These are phyloP conservation scores for Naegleria lovaniensis DNA, from an alignment of 208 protist species.

Conservation along the genomic window DNA sequence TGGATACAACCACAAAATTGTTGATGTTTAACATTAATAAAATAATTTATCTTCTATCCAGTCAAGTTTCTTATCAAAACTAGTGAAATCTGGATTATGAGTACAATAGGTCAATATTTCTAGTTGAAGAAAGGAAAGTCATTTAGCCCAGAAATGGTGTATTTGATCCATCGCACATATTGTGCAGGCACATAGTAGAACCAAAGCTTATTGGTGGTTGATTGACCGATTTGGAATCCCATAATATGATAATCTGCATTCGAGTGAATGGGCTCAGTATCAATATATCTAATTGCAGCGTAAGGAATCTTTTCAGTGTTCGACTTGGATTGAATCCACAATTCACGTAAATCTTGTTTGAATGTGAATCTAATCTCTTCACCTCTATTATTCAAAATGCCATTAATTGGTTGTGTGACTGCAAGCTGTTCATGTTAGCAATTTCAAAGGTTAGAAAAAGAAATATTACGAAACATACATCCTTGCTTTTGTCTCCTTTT, in stretches of 20 bases:
- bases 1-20: slow-evolving; percentile 1
- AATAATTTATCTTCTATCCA: not conserved
- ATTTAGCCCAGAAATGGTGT: not conserved
- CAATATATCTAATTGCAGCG: not conserved
- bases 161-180: not conserved
- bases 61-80: too few species aligned
- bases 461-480: not conserved
- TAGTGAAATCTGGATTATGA: too few species aligned
- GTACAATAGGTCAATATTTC: too few species aligned
- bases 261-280: not conserved
- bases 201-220: not conserved
- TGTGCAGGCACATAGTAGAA: not conserved
- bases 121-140: too few species aligned
- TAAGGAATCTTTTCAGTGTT: not conserved
- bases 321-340: not conserved
- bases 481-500: not conserved
- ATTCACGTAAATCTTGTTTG: not conserved
- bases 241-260: slow-evolving; percentile 17
- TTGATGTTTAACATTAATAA: not conserved
- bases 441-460: not conserved
- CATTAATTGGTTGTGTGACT: not conserved
- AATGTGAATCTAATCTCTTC: not conserved
- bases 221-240: not conserved
- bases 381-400: not conserved
- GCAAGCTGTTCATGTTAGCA: not conserved